These are phyloP conservation scores for Exophiala spinifera DNA, from an alignment of 2,329 filamentous ascomycete genomes.

Conservation along the genomic window DNA sequence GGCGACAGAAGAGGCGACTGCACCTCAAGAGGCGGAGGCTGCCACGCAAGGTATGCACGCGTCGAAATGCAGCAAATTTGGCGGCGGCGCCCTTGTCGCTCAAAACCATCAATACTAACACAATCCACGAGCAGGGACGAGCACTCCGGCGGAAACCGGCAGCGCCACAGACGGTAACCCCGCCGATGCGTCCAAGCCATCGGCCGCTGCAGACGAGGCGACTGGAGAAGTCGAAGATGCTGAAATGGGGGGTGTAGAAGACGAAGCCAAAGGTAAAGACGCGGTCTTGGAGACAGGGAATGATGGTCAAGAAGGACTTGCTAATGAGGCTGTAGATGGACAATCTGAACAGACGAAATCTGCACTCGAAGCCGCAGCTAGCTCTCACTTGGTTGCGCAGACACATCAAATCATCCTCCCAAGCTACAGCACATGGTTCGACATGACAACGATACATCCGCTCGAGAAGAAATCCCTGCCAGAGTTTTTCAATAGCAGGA, in stretches of 20 bases:
- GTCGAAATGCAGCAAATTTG: not conserved
- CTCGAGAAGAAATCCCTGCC: constrained; percentile 93
- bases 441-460: constrained; percentile 88
- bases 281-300: constrained; percentile 41
- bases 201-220: constrained; percentile 57
- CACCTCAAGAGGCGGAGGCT: not conserved
- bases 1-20: too few species aligned
- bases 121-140: constrained; percentile 7
- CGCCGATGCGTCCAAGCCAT: constrained; percentile 62
- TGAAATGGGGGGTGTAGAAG: constrained; percentile 69
- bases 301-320: constrained; percentile 36
- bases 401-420: constrained; percentile 94
- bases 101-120: constrained; percentile 3
- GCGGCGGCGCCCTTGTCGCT: not conserved
- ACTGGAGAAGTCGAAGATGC: constrained; percentile 64
- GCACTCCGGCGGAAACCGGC: constrained; percentile 11
- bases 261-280: constrained; percentile 41
- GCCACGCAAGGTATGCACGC: constrained; percentile 18
- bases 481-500: constrained; percentile 97
- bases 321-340: constrained; percentile 48
- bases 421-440: constrained; percentile 98
- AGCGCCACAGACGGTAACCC: constrained; percentile 14
- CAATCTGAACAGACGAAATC: constrained; percentile 70
- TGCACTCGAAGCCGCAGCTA: constrained; percentile 77
- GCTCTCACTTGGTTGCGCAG: constrained; percentile 87